These are phyloP conservation scores for Escallonia rubra DNA, from an alignment of 129 eudicot genomes.

Conservation along the genomic window DNA sequence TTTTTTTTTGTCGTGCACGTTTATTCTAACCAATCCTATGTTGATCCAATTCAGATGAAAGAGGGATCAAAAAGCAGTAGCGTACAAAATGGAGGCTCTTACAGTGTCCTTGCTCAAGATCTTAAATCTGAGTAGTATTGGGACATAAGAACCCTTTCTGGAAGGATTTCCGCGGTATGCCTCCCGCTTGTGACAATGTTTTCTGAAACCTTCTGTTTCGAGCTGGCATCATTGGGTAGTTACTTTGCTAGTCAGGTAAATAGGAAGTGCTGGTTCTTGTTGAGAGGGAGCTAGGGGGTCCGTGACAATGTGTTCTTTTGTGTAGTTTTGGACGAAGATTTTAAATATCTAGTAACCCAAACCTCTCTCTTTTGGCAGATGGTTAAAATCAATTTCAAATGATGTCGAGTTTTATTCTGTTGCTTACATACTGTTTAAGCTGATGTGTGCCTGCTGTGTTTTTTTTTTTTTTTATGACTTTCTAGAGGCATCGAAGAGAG, in stretches of 20 bases:
- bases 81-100: constrained; percentile 13
- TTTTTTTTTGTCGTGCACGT: neutral
- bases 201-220: neutral
- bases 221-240: neutral
- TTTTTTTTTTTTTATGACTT: neutral
- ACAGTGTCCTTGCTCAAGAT: constrained; percentile 6
- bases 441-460: neutral
- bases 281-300: neutral
- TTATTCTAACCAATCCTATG: neutral
- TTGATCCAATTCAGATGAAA: constrained; percentile 21
- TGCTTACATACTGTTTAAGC: neutral
- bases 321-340: constrained; percentile 1
- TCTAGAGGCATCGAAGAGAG: no score
- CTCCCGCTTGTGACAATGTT: constrained; percentile 3
- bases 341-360: neutral
- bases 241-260: neutral
- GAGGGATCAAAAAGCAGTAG: constrained; percentile 26
- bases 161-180: neutral
- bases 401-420: neutral
- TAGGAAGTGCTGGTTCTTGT: constrained; percentile 1
- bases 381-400: neutral
- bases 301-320: neutral
- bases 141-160: neutral
- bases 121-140: constrained; percentile 23
- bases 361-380: neutral